Percentiles rank a stretch among this genome's conserved stretches.
These are phyloP conservation scores for Lentinula detonsa DNA, from an alignment of 768 basidiomycete genomes.

Conservation along the genomic window DNA sequence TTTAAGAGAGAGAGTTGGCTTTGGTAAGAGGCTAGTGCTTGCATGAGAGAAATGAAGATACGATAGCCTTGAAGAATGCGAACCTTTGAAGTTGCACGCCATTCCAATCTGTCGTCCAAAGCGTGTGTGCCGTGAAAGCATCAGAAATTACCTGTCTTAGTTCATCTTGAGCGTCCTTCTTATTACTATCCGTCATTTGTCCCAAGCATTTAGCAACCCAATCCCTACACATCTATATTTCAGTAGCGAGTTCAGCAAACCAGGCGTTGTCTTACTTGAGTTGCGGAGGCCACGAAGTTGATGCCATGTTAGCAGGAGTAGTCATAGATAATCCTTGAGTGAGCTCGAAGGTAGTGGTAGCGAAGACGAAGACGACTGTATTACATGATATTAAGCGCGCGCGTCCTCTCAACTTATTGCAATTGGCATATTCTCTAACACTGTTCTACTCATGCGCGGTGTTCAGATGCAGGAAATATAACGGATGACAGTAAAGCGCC, in stretches of 20 bases:
- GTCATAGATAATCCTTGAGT: background rate
- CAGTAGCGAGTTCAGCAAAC: background rate
- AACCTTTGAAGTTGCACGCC: conserved; percentile 85
- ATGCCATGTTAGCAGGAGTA: conserved; percentile 42
- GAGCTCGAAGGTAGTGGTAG: background rate
- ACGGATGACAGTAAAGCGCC: background rate
- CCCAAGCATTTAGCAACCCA: conserved; percentile 94
- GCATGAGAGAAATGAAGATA: conserved; percentile 13
- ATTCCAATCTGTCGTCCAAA: conserved; percentile 95
- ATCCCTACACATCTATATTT: conserved; percentile 43
- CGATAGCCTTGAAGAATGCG: conserved; percentile 11
- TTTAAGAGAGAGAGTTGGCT: conserved; percentile 53
- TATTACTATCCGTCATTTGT: conserved; percentile 86
- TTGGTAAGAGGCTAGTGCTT: conserved; percentile 48
- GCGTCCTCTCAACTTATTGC: too few species aligned
- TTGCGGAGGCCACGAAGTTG: conserved; percentile 76
- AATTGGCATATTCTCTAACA: too few species aligned
- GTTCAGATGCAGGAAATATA: background rate
- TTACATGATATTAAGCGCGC: background rate
- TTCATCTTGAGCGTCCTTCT: conserved; percentile 85
- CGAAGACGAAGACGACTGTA: background rate
- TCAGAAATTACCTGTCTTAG: conserved; percentile 96
- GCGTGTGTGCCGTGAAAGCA: conserved; percentile 74
- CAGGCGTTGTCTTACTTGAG: conserved; percentile 49
- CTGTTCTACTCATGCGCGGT: too few species aligned